Percentiles rank a stretch among this genome's conserved stretches.
phyloP scores from a whole-genome alignment of 2,329 filamentous ascomycete genomes.

The Orbilia oligospora region DNA sequence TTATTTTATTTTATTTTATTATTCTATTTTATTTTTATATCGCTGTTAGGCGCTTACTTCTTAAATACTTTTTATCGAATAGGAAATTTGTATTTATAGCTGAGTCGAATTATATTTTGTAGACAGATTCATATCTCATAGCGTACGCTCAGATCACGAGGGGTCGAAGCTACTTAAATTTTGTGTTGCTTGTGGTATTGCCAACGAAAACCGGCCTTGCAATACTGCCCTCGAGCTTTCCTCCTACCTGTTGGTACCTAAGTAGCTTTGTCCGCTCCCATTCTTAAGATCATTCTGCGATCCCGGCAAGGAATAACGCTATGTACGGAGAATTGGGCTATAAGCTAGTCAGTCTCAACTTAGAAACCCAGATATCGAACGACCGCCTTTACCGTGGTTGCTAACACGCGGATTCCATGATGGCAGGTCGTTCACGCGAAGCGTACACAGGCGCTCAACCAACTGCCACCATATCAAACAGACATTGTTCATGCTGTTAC shows the following conservation, averaged over 20 bases:
- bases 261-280: background rate
- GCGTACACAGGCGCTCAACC: constrained; percentile 85
- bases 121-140: too few relatives aligned
- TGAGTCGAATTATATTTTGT: too few relatives aligned
- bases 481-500: constrained; percentile 89
- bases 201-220: too few relatives aligned
- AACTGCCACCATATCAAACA: constrained; percentile 91
- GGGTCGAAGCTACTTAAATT: too few relatives aligned
- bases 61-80: too few relatives aligned
- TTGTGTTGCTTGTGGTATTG: constrained; percentile 9
- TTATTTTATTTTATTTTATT: too few relatives aligned
- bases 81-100: too few relatives aligned
- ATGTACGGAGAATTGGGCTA: constrained; percentile 93
- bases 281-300: background rate
- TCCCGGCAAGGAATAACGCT: background rate
- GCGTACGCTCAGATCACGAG: too few relatives aligned
- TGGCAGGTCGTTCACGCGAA: constrained; percentile 92
- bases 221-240: too few relatives aligned
- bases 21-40: too few relatives aligned
- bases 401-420: constrained; percentile 10
- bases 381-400: background rate
- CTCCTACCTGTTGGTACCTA: too few relatives aligned
- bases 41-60: too few relatives aligned
- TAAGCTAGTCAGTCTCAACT: constrained; percentile 76
- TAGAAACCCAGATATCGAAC: background rate